Conservation (phyloP, 495 filamentous ascomycete species). For the Aspergillus ellipticus region DNA sequence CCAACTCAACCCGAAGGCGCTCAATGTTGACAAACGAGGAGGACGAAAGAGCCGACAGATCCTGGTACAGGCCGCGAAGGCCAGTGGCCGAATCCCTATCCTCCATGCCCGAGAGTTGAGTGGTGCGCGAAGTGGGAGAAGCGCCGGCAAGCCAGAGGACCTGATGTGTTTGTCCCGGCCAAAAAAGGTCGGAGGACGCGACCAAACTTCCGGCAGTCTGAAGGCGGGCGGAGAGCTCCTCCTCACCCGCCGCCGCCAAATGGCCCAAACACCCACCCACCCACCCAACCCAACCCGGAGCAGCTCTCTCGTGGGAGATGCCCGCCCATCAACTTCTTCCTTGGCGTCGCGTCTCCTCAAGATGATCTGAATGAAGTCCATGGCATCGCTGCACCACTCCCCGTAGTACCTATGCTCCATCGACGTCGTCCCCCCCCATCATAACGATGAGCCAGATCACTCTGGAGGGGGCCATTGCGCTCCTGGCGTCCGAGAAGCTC, state of each 20-base stretch:
- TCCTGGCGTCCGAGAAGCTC: slow-evolving; percentile 50
- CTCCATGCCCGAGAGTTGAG: slow-evolving; percentile 50
- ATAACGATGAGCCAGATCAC: slow-evolving; percentile 28
- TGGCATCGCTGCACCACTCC: background rate
- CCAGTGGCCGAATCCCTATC: slow-evolving; percentile 59
- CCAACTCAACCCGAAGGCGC: slow-evolving; percentile 62
- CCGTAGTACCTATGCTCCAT: slow-evolving; percentile 4
- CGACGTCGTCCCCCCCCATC: too few species aligned
- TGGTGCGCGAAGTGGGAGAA: slow-evolving; percentile 9
- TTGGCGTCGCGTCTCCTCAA: background rate
- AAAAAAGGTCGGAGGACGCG: slow-evolving; percentile 39
- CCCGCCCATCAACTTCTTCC: background rate
- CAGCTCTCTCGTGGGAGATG: too few species aligned
- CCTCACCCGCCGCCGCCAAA: slow-evolving; percentile 4
- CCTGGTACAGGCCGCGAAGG: slow-evolving; percentile 73
- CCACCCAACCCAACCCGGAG: too few species aligned
- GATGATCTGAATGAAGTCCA: background rate
- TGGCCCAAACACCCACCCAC: too few species aligned
- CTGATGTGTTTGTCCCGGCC: slow-evolving; percentile 24
- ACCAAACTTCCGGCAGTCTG: slow-evolving; percentile 36
- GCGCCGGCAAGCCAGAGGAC: slow-evolving; percentile 25
- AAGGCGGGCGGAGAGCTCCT: slow-evolving; percentile 20
- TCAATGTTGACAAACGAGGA: slow-evolving; percentile 58
- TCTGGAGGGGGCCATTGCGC: slow-evolving; percentile 35
- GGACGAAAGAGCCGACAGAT: slow-evolving; percentile 66